Evolutionary conservation across 202 grass and related monocot genomes (phyloP), one percentile per base, ranked within the genome.

Genomic region (Tripidium arundinaceum): DNA sequence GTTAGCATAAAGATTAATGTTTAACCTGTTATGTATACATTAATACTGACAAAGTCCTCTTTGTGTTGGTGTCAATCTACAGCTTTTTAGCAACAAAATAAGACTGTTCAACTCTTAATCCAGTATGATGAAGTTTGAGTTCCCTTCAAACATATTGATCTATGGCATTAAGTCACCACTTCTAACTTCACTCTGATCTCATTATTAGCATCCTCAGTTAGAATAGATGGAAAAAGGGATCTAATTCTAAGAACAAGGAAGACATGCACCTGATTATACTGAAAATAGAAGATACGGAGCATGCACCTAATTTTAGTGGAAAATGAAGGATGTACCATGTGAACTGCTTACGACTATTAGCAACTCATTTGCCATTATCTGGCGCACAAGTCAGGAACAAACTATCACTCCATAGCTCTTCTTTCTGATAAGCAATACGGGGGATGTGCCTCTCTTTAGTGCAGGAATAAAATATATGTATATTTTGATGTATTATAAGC

Each of bases 1-100:
- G 67, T 87, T 57, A 91, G 73, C 67, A 43, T 36, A 45, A 18
- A 46, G 24, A 75, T 27, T 14, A 38, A 52, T 62, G 37, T 11
- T 24, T 73, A 62, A 68, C 18, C 40, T 21, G 5, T 52, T 62
- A 68, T 78, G 24, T 67, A 29, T 57, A 77, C 19, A 58, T 29
- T 71, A 75, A 78, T 68, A 12, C 10, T 33, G 14, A 63, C 18
- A 40, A 7, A 29, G 52, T 5, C 10, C 46, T 85, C 2, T 42
- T 55, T 55, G 7, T 63, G 33, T 58, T 55, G 36, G 15, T 70
- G 52, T 52, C 55, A 71, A 8, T 13, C 45, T 62, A 34, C 64
- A 59, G 36, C 8, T 47, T 84, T 65, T 76, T 58, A 33, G 21
- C 43, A 42, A 19, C 57, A 74, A 79, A 80, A 22, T 55, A 26